Evolutionary conservation across 2,329 filamentous ascomycete genomes (phyloP), one percentile per base, ranked within the genome.

Genomic region (Sporothrix brunneoviolacea): DNA sequence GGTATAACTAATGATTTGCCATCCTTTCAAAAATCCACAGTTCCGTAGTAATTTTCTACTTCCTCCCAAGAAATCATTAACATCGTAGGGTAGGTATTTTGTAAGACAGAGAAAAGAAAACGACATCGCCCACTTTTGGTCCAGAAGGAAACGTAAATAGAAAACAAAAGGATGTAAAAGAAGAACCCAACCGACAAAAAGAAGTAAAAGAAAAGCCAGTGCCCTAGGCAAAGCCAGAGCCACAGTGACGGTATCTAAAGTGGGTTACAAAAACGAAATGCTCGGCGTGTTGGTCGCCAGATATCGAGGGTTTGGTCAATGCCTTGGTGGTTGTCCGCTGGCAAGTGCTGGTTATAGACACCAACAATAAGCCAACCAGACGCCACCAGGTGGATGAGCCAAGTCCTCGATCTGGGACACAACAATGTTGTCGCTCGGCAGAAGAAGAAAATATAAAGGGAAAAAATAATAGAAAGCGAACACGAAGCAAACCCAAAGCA

Each of bases 111-210:
- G 19, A 18, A 13, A 36, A 33, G n/a, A 28, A 50, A 39, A 57
- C 44, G 8, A 37, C 21, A n/a, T 37, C 4, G 22, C 33, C 43
- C 45, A 48, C 45, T 22, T 48, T 39, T 39, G 45, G 27, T 22
- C 39, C 44, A 42, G 22, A 36, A 13, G 16, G 19, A 33, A 51
- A 52, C 58, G 58, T 60, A 37, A 53, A 54, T 54, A 57, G 43
- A 54, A 57, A 45, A 55, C 36, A 52, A 55, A 57, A 56, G 49
- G 58, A 60, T 54, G 55, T 21, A 24, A 48, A 33, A 48, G 13
- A 22, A 19, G n/a, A 18, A 16, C 6, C n/a, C 3, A 5, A 12
- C 40, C 18, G 27, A 19, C 19, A 28, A 35, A 13, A 35, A n/a
- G 10, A 41, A 21, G 38, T 18, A 42, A 16, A 21, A 49, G 38